phyloP scores from a whole-genome alignment of 2,329 filamentous ascomycete species.

The Botrytis fragariae region DNA sequence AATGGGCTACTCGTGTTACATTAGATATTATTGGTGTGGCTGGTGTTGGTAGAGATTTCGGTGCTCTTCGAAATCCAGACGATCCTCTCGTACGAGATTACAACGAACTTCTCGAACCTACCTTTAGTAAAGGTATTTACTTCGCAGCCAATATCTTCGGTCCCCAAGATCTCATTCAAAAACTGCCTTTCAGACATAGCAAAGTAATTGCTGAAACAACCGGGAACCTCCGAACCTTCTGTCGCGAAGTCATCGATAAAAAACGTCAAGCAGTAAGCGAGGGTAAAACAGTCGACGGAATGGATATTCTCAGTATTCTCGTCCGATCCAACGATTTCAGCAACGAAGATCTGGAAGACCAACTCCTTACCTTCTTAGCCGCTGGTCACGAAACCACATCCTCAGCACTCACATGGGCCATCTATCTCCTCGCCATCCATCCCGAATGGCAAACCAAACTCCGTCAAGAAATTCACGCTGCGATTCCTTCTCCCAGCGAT shows the following conservation, averaged over 20 bases:
- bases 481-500: constrained; percentile 43
- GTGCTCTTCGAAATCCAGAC: constrained; percentile 57
- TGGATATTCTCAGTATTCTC: constrained; percentile 77
- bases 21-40: constrained; percentile 73
- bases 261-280: constrained; percentile 53
- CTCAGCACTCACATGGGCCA: constrained; percentile 69
- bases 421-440: constrained; percentile 50
- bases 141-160: constrained; percentile 60
- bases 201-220: constrained; percentile 55
- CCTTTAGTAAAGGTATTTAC: constrained; percentile 51
- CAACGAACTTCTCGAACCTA: constrained; percentile 51
- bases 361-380: constrained; percentile 84
- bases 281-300: constrained; percentile 38
- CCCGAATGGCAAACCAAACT: constrained; percentile 56
- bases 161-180: constrained; percentile 56
- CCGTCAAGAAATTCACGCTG: constrained; percentile 53
- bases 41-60: constrained; percentile 69
- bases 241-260: constrained; percentile 62
- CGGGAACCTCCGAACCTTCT: constrained; percentile 59
- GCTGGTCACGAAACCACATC: constrained; percentile 79
- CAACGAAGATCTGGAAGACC: constrained; percentile 75
- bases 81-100: constrained; percentile 59
- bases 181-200: constrained; percentile 69
- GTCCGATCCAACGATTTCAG: constrained; percentile 71
- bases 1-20: constrained; percentile 64